A percentile compares a stretch with the other conserved stretches of the same genome.
These are phyloP conservation scores for Spergularia bocconei DNA, from an alignment of 148 eudicot genomes.

Conservation along the genomic window DNA sequence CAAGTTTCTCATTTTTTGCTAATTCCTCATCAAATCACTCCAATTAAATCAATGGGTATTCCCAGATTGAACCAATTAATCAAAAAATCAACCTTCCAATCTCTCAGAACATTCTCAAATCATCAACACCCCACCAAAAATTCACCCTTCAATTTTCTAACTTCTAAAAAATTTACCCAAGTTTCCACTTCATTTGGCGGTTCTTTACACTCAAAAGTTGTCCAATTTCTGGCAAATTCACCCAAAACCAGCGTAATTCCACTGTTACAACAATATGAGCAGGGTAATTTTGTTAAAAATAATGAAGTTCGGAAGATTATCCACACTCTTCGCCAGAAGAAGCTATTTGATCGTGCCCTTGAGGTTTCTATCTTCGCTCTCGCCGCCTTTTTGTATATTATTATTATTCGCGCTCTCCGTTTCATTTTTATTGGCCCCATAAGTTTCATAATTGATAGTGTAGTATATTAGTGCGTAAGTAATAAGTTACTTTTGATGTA, in stretches of 20 bases:
- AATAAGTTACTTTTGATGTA: too few relatives aligned
- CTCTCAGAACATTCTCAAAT: neutral
- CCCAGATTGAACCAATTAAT: conserved; percentile 2
- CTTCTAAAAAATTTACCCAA: neutral
- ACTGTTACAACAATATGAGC: neutral
- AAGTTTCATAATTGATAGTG: too few relatives aligned
- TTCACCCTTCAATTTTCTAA: neutral
- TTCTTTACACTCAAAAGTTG: neutral
- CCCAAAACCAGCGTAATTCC: conserved; percentile 4
- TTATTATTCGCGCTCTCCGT: too few relatives aligned
- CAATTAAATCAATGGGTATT: neutral
- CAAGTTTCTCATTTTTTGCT: neutral
- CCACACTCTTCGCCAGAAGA: neutral
- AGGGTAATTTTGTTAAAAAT: neutral
- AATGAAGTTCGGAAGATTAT: neutral
- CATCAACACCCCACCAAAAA: neutral
- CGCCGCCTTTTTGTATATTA: too few relatives aligned
- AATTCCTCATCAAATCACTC: neutral
- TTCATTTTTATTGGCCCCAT: too few relatives aligned
- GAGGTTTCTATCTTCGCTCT: neutral
- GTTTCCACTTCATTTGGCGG: neutral
- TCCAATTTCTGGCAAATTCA: conserved; percentile 1
- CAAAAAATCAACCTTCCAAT: conserved; percentile 7
- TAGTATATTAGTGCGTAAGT: too few relatives aligned
- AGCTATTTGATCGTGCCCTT: conserved; percentile 15